These are phyloP conservation scores for Ganoderma meredithae DNA, from an alignment of 1,284 basidiomycete genomes.

Conservation along the genomic window DNA sequence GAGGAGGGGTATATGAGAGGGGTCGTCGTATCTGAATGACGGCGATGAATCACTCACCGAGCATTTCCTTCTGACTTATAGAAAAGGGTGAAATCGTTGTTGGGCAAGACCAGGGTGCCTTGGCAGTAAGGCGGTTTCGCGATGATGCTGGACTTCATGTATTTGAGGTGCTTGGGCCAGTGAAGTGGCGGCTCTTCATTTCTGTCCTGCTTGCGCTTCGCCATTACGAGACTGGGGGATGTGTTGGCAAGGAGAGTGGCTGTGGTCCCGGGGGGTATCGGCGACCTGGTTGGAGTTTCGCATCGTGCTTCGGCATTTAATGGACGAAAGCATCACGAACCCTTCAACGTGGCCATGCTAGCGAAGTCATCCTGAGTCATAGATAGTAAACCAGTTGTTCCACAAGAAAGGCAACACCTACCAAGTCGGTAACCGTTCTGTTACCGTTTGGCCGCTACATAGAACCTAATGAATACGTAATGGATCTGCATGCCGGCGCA, in stretches of 20 bases:
- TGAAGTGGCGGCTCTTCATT: neutral
- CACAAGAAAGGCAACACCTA: neutral
- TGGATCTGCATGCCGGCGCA: too few relatives aligned
- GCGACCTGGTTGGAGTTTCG: too few relatives aligned
- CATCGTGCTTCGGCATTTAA: too few relatives aligned
- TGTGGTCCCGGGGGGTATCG: too few relatives aligned
- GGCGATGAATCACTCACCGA: constrained; percentile 12
- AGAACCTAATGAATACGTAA: too few relatives aligned
- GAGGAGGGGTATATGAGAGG: neutral
- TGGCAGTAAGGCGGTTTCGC: constrained; percentile 26
- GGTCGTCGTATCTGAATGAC: neutral
- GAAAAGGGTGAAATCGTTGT: constrained; percentile 26
- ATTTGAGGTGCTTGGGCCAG: neutral
- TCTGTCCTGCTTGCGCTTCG: neutral
- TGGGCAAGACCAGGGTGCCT: constrained; percentile 18
- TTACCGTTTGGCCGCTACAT: too few relatives aligned
- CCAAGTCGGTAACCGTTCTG: neutral
- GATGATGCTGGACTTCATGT: constrained; percentile 1
- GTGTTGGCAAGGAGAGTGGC: too few relatives aligned
- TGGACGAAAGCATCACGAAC: too few relatives aligned
- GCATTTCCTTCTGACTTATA: constrained; percentile 25
- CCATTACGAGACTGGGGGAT: neutral
- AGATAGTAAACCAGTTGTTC: neutral
- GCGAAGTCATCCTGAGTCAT: neutral
- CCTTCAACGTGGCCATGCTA: neutral